These are phyloP conservation scores for Prunus campanulata DNA, from an alignment of 306 rosid genomes.

Conservation along the genomic window DNA sequence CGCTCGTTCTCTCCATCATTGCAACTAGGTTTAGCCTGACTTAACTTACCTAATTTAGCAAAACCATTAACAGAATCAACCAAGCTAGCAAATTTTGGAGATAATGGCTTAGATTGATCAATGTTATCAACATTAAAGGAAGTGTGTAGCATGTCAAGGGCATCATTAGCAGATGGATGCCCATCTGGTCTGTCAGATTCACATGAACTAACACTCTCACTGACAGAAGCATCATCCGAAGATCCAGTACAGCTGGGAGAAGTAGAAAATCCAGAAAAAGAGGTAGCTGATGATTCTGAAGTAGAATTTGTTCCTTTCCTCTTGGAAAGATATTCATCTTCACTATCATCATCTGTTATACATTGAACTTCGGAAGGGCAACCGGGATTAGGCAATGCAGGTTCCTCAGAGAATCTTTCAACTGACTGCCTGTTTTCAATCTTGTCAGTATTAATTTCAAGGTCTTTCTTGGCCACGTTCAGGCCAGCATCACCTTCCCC, in stretches of 20 bases:
- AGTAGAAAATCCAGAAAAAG: conserved; percentile 86
- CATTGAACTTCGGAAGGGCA: conserved; percentile 32
- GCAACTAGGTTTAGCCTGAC: conserved; percentile 29
- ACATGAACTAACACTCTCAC: conserved; percentile 58
- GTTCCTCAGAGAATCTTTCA: conserved; percentile 24
- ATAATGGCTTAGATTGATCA: conserved; percentile 47
- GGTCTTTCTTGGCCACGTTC: conserved; percentile 32
- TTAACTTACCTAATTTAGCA: conserved; percentile 38
- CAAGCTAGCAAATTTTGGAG: conserved; percentile 82
- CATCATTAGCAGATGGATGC: conserved; percentile 36
- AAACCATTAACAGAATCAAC: conserved; percentile 52
- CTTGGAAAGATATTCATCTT: conserved; percentile 40
- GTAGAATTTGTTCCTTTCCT: conserved; percentile 37
- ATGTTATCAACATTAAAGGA: conserved; percentile 20
- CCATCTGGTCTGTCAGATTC: conserved; percentile 62
- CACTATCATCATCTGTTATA: conserved; percentile 38
- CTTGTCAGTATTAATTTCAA: conserved; percentile 28
- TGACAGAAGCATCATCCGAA: conserved; percentile 73
- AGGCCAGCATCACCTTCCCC: conserved; percentile 29
- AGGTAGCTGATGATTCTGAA: conserved; percentile 55
- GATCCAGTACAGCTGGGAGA: conserved; percentile 43
- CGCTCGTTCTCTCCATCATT: conserved; percentile 32
- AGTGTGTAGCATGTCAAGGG: conserved; percentile 38
- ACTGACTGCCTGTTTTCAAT: conserved; percentile 22
- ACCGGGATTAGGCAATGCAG: conserved; percentile 22